phyloP scores from a whole-genome alignment of 306 rosid genomes.

The Corylus heterophylla region DNA sequence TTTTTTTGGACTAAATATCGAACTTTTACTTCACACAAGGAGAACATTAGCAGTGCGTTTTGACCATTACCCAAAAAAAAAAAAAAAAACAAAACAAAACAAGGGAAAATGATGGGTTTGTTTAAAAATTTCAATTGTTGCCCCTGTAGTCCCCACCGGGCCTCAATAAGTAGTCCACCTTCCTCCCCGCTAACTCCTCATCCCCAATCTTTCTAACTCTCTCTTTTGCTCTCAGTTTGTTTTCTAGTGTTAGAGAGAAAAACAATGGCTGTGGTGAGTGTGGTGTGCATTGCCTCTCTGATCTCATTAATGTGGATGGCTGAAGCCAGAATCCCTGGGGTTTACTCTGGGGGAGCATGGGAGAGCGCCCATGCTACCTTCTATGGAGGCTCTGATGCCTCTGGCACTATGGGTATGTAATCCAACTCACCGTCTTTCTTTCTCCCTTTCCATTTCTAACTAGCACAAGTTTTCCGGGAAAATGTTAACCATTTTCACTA shows the following conservation, averaged over 20 bases:
- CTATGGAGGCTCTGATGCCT: conserved; percentile 94
- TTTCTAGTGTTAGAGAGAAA: background rate
- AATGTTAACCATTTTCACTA: background rate
- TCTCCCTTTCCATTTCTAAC: background rate
- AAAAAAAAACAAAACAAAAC: no score
- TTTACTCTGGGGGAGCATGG: conserved; percentile 73
- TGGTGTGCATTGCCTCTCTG: conserved; percentile 39
- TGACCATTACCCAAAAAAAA: background rate
- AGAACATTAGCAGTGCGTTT: background rate
- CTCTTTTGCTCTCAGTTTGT: background rate
- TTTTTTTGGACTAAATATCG: background rate
- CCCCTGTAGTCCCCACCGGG: conserved; percentile 20
- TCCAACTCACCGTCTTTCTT: background rate
- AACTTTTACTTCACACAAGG: background rate
- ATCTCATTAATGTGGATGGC: conserved; percentile 39
- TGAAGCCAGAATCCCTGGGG: conserved; percentile 80
- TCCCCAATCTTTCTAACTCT: conserved; percentile 11
- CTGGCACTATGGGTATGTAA: conserved; percentile 91
- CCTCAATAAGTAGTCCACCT: conserved; percentile 66
- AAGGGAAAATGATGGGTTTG: background rate
- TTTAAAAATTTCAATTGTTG: conserved; percentile 35
- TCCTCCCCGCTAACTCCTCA: conserved; percentile 24
- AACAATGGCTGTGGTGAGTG: conserved; percentile 37
- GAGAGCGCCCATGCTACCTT: conserved; percentile 89
- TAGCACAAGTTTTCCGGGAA: background rate